These are phyloP conservation scores for Cymbopogon citratus DNA, from an alignment of 176 grass and related monocot genomes.

Conservation along the genomic window DNA sequence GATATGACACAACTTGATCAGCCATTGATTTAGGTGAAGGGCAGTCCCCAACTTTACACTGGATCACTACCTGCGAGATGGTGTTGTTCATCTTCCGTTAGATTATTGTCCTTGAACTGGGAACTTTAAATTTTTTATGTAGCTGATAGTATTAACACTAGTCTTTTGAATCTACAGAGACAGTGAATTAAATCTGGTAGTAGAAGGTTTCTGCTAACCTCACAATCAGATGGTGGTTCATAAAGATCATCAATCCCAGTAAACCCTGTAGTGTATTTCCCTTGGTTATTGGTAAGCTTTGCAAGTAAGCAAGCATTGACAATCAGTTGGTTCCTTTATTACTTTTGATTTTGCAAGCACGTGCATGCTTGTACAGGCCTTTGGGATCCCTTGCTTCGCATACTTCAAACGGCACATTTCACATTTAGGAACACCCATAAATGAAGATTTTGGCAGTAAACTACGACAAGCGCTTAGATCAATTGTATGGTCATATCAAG, in stretches of 20 bases:
- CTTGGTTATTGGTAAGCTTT: background rate
- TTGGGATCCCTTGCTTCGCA: conserved; percentile 89
- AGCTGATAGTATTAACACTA: no score
- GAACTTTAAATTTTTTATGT: no score
- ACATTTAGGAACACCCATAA: conserved; percentile 81
- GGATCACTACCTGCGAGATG: no score
- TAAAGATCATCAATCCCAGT: conserved; percentile 90
- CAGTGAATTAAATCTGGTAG: background rate
- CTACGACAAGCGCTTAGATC: no score
- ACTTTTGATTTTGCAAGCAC: conserved; percentile 89
- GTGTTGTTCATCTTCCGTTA: no score
- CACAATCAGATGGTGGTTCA: conserved; percentile 62
- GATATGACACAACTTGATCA: no score
- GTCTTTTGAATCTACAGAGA: no score
- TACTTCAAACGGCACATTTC: conserved; percentile 60
- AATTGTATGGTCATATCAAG: no score
- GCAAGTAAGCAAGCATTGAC: background rate
- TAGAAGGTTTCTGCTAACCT: conserved; percentile 41
- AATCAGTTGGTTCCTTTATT: background rate
- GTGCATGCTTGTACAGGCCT: conserved; percentile 92
- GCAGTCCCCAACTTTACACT: no score
- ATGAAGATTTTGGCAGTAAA: no score
- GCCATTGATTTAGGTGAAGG: no score
- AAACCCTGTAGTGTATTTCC: conserved; percentile 46
- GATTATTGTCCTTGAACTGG: no score